Evolutionary conservation across 2,329 filamentous ascomycete species (phyloP), one percentile per base, ranked within the genome.

Genomic region (Microdochium paspali): DNA sequence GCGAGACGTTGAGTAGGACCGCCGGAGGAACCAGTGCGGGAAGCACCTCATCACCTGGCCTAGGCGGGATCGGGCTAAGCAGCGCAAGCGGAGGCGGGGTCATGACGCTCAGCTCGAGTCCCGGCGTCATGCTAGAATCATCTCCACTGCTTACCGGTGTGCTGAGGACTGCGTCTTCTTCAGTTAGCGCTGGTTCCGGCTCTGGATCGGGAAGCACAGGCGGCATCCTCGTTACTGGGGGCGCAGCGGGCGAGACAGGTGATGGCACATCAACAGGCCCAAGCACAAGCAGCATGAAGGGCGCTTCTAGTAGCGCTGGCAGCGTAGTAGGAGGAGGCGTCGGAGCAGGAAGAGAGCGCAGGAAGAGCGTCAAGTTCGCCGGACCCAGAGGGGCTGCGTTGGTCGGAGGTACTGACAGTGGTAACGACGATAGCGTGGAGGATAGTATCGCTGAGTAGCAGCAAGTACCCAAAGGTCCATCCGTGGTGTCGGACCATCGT

Each of bases 331-430:
- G 65, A 47, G 53, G 58, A 3, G 55, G 60, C 3, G 61, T 53
- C 24, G 60, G 61, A 2, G 59, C 58, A 1, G 73, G 76, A 44
- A 62, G 76, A 49, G 79, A 82, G 58, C 67, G 77, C 52, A 70
- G 78, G 58, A 82, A 82, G 70, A 82, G 78, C 52, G 80, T 84
- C 55, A 84, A 83, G 65, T 80, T 83, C 62, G 73, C 71, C 2
- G 68, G 31, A 21, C 26, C 42, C 28, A 20, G 1, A 32, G 52
- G 28, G 35, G 54, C 15, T 69, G 66, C 28, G 62, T 63, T 47
- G 54, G 60, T 50, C 26, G 26, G 26, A 7, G 26, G 26, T 28
- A 28, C 26, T 7, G 26, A 7, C 13, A 13, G 26, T 20, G 18
- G 9, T 3, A 9, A 21, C 15, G 35, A 40, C 12, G 31, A n/a